A percentile compares a stretch with the other conserved stretches of the same genome.
Conservation (phyloP, 1,139 yeast species). For the Geotrichum phurueaensis region DNA sequence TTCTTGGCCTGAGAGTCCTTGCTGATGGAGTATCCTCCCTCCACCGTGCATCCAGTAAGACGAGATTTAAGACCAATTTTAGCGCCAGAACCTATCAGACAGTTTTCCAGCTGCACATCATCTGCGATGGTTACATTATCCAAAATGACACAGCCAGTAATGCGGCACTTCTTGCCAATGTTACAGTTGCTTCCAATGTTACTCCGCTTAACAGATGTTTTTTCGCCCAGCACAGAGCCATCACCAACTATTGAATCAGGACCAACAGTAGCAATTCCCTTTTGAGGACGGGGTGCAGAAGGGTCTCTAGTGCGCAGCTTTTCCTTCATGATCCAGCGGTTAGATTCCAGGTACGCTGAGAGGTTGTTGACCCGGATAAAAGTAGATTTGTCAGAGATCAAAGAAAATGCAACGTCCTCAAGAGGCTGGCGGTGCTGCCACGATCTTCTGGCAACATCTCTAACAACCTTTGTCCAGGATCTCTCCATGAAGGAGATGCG, state of each 20-base stretch:
- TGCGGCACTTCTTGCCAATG: slow-evolving; percentile 79
- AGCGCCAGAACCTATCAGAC: slow-evolving; percentile 71
- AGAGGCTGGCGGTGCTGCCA: slow-evolving; percentile 67
- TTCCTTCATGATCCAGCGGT: slow-evolving; percentile 63
- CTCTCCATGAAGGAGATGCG: slow-evolving; percentile 32
- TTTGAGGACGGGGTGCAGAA: slow-evolving; percentile 35
- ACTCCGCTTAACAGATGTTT: slow-evolving; percentile 77
- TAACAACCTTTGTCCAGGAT: slow-evolving; percentile 61
- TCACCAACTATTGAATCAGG: slow-evolving; percentile 74
- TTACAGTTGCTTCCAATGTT: slow-evolving; percentile 71
- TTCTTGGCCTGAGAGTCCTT: slow-evolving; percentile 64
- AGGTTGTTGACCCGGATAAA: slow-evolving; percentile 75
- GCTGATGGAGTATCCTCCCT: slow-evolving; percentile 53
- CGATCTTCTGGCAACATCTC: slow-evolving; percentile 85
- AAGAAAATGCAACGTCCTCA: slow-evolving; percentile 57
- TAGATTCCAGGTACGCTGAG: slow-evolving; percentile 86
- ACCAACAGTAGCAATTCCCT: slow-evolving; percentile 74
- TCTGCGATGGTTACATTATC: slow-evolving; percentile 71
- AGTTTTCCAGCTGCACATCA: slow-evolving; percentile 70
- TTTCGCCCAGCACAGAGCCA: slow-evolving; percentile 56
- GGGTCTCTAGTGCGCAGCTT: slow-evolving; percentile 27
- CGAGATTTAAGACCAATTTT: slow-evolving; percentile 41
- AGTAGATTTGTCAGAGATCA: slow-evolving; percentile 43
- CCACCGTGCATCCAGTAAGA: slow-evolving; percentile 69
- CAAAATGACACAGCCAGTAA: slow-evolving; percentile 78